Base-by-base conservation (phyloP, 192 early-diverging fungal genomes). In the Podila verticillata region DNA sequence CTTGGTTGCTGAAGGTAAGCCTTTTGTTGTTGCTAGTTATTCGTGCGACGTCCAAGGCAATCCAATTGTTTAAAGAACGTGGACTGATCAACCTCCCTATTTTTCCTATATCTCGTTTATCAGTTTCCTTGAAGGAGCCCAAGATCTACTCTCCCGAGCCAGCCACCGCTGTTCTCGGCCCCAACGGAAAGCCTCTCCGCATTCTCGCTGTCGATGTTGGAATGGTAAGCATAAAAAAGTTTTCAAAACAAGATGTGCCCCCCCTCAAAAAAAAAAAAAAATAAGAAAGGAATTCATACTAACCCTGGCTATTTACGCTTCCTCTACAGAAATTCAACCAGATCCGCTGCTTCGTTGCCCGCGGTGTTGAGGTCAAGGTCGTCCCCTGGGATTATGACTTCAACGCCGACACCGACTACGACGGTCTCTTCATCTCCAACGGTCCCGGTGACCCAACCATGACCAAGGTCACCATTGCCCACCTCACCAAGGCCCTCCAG, bases 311-410 rank as follows among this genome's bases (percentile, higher is more conserved):
- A 44, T 44, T 44, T 44, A 44, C 39, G 13, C 12, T 44, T 17
- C 15, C 3, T 44, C 39, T 15, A 48, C 56, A 84, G 83, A 99
- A 99, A 85, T 95, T 91, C 87, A 99, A 98, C 86, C 98, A 99
- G 84, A 95, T 98, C 84, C 92, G 98, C 67, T 99, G 98, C 89
- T 98, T 99, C 72, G 90, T 96, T 49, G 91, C 94, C 74, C 94
- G 97, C 44, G 97, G 97, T 71, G 95, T 99, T 15, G 94, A 97
- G 73, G 75, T 98, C 65, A 90, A 93, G 68, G 92, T 98, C 6
- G 96, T 99, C 12, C 98, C 98, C 19, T 99, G 96, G 96, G 89
- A 99, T 83, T 94, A 98, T 75, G 95, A 98, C 84, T 97, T 98
- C 75, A 80, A 90, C 49, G 83, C 82, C 9, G 94, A 95, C 35